These are phyloP conservation scores for Eimeria maxima DNA, from an alignment of 169 alveolate genomes.

Conservation along the genomic window DNA sequence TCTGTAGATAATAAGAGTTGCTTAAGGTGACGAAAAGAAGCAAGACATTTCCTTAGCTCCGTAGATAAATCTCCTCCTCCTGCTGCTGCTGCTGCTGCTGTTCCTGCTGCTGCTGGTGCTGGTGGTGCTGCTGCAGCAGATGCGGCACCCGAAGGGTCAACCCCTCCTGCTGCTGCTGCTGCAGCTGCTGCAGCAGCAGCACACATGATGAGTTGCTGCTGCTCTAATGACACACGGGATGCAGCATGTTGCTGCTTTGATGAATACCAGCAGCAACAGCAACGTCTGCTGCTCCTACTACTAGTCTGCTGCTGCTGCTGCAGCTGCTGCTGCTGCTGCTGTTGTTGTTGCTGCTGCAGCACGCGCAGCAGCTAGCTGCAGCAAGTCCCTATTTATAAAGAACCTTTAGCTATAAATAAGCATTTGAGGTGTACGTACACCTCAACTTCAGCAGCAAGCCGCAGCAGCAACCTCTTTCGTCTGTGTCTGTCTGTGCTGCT, in stretches of 20 bases:
- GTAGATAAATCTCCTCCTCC: slow-evolving; percentile 31
- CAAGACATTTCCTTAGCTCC: slow-evolving; percentile 78
- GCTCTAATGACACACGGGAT: background rate
- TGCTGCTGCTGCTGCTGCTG: slow-evolving; percentile 10
- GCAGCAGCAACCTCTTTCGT: background rate
- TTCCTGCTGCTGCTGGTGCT: background rate
- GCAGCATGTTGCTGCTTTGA: slow-evolving; percentile 33
- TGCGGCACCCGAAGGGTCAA: slow-evolving; percentile 39
- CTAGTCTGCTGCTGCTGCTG: background rate
- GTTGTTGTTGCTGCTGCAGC: background rate
- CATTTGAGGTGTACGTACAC: background rate
- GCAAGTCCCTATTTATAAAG: background rate
- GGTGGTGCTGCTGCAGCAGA: slow-evolving; percentile 18
- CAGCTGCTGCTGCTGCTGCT: background rate
- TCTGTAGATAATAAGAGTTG: slow-evolving; percentile 47
- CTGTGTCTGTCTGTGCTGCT: background rate
- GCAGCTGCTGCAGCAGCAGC: slow-evolving; percentile 1
- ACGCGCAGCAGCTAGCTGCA: background rate
- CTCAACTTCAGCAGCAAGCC: background rate
- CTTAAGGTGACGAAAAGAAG: slow-evolving; percentile 72
- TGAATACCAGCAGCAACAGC: background rate
- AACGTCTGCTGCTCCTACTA: too few relatives aligned
- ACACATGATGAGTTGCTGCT: too few relatives aligned
- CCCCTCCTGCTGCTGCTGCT: background rate
- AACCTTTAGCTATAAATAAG: background rate